Evolutionary conservation across 2,329 filamentous ascomycete species (phyloP).

Genomic region (Fusarium sp.): DNA sequence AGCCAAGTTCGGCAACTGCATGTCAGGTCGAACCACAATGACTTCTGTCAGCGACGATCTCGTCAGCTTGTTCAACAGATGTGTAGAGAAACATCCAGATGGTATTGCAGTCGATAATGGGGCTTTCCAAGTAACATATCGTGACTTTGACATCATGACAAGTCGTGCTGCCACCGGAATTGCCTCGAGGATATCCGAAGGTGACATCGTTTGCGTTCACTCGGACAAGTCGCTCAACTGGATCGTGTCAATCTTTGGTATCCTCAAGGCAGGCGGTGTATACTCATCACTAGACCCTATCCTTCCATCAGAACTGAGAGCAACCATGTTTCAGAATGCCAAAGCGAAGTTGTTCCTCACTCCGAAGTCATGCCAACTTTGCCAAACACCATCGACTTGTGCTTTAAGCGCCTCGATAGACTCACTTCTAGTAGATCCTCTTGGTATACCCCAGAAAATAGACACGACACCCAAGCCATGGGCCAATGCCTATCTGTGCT

Average conservation of each 20-base stretch:
- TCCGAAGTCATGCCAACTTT: not conserved
- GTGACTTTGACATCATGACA: not conserved
- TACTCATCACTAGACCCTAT: not conserved
- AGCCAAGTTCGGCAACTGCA: not conserved
- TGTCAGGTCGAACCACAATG: not conserved
- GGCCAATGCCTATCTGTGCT: not conserved
- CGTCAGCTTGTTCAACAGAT: not conserved
- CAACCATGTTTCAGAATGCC: not conserved
- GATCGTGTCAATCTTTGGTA: not conserved
- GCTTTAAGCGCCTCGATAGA: not conserved
- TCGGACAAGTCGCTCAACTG: not conserved
- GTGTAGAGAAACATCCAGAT: not conserved
- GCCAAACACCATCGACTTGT: not conserved
- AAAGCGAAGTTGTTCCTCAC: not conserved
- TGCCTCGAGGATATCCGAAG: not conserved
- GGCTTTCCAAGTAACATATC: not conserved
- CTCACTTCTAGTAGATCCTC: not conserved
- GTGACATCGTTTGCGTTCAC: not conserved
- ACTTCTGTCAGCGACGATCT: not conserved
- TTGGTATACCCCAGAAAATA: not conserved
- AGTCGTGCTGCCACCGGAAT: not conserved
- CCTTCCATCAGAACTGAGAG: not conserved
- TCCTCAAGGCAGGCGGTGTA: not conserved
- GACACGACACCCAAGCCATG: not conserved
- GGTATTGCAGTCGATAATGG: not conserved